phyloP scores from a whole-genome alignment of 345 rosid genomes.

The Arabidopsis suecica region DNA sequence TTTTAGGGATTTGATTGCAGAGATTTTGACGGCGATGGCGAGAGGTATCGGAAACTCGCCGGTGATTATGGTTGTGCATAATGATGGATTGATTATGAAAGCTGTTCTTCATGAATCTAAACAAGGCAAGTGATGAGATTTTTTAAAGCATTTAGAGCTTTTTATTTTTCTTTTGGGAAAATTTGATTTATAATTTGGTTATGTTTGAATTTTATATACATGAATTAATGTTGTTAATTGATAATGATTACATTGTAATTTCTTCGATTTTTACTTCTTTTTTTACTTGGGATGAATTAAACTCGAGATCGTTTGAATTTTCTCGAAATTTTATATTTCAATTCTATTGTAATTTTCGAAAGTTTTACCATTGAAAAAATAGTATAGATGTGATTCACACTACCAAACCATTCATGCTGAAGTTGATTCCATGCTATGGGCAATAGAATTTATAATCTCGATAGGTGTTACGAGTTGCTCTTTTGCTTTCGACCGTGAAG shows the following conservation, averaged over 20 bases:
- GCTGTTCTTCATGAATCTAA: constrained; percentile 55
- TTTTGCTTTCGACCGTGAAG: too few relatives aligned
- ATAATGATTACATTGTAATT: neutral
- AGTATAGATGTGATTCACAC: too few relatives aligned
- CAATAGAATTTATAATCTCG: too few relatives aligned
- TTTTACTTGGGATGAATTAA: neutral
- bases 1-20: constrained; percentile 47
- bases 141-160: neutral
- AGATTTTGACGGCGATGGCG: constrained; percentile 63
- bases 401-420: too few relatives aligned
- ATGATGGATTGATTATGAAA: constrained; percentile 57
- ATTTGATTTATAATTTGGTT: neutral
- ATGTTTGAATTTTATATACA: neutral
- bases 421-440: too few relatives aligned
- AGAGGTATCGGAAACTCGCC: constrained; percentile 55
- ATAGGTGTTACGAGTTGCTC: too few relatives aligned
- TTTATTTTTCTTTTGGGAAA: neutral
- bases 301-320: neutral
- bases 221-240: neutral
- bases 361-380: too few relatives aligned
- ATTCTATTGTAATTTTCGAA: too few relatives aligned
- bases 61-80: constrained; percentile 50
- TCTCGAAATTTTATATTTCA: too few relatives aligned
- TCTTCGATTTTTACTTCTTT: neutral
- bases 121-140: constrained; percentile 20